A percentile compares a stretch with the other conserved stretches of the same genome.
phyloP scores from a whole-genome alignment of 2,329 filamentous ascomycete genomes.

The Camptophora hylomeconis region DNA sequence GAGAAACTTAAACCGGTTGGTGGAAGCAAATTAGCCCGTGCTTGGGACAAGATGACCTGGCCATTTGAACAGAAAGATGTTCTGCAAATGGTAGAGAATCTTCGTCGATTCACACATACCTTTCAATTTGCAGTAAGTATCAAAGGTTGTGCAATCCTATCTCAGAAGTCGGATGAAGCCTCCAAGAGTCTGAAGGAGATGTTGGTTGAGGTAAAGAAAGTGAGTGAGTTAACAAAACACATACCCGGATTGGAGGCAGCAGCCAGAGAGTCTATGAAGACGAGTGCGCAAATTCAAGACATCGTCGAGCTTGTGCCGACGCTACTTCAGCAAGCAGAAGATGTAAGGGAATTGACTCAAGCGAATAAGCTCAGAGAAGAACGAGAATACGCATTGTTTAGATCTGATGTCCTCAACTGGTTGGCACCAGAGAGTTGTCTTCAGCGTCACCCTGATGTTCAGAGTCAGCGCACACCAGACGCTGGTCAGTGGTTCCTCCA shows the following conservation, averaged over 20 bases:
- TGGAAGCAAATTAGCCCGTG: constrained; percentile 8
- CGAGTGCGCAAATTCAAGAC: constrained; percentile 8
- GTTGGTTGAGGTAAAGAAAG: constrained; percentile 10
- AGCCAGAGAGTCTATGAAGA: constrained; percentile 8
- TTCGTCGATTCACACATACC: constrained; percentile 12
- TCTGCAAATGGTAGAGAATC: constrained; percentile 11
- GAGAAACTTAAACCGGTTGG: constrained; percentile 11
- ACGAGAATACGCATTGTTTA: constrained; percentile 14
- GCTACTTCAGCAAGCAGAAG: constrained; percentile 8
- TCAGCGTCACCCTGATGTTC: constrained; percentile 14
- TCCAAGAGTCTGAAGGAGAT: constrained; percentile 10
- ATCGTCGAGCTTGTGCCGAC: constrained; percentile 10
- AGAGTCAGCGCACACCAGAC: constrained; percentile 15
- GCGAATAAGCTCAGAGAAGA: constrained; percentile 11
- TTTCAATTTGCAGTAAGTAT: constrained; percentile 15
- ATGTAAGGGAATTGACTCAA: constrained; percentile 13
- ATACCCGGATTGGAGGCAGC: no score
- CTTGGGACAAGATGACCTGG: constrained; percentile 15
- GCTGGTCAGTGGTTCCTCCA: constrained; percentile 23
- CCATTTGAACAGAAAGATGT: constrained; percentile 16
- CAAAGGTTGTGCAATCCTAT: constrained; percentile 13
- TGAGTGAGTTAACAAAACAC: constrained; percentile 8
- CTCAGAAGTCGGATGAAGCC: constrained; percentile 11
- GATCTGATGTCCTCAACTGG: constrained; percentile 15
- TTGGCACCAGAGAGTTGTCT: constrained; percentile 11